Evolutionary conservation across 352 stramenopile species (phyloP).

Genomic region (Globisporangium megalacanthum): DNA sequence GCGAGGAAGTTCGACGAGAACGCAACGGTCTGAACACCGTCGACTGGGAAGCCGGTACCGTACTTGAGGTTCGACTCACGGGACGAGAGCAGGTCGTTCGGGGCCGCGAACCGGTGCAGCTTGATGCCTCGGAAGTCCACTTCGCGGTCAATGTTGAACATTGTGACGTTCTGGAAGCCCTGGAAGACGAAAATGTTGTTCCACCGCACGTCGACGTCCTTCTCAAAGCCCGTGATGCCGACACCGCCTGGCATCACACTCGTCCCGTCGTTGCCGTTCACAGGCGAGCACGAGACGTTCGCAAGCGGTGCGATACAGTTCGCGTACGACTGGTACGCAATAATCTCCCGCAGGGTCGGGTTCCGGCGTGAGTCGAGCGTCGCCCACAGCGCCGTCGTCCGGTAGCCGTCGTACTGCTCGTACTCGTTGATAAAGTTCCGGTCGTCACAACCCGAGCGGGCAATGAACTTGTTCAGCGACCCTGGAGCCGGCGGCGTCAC

Average conservation of each 20-base stretch:
- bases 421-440: constrained; percentile 50
- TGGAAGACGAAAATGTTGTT: constrained; percentile 49
- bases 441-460: constrained; percentile 49
- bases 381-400: constrained; percentile 30
- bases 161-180: constrained; percentile 52
- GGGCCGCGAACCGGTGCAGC: constrained; percentile 46
- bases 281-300: constrained; percentile 55
- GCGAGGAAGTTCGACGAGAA: constrained; percentile 52
- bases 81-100: constrained; percentile 27
- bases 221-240: constrained; percentile 40
- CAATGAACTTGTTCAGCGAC: constrained; percentile 31
- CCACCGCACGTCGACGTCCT: constrained; percentile 26
- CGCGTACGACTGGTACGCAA: constrained; percentile 39
- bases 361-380: constrained; percentile 35
- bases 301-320: constrained; percentile 37
- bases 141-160: constrained; percentile 37
- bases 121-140: constrained; percentile 40
- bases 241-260: constrained; percentile 36
- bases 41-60: constrained; percentile 40
- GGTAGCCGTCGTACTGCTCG: constrained; percentile 43
- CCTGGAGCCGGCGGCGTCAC: constrained; percentile 18
- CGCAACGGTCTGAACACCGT: constrained; percentile 43
- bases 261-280: constrained; percentile 50
- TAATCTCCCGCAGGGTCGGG: constrained; percentile 42
- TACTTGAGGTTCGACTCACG: constrained; percentile 16